These are phyloP conservation scores for Tulasnella sp. DNA, from an alignment of 768 basidiomycete species.

Conservation along the genomic window DNA sequence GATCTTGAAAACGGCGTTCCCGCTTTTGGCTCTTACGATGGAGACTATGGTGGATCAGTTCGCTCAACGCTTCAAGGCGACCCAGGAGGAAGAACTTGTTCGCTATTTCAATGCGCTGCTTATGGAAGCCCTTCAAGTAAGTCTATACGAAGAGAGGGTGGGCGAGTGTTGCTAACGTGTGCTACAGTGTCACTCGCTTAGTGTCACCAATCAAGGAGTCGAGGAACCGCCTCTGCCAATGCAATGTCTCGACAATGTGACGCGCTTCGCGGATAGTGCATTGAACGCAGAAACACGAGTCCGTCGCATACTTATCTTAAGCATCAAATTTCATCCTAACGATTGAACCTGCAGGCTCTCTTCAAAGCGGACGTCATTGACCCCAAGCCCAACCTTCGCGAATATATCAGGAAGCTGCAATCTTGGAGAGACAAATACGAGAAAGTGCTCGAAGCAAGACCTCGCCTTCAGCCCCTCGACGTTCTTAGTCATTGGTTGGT, in stretches of 20 bases:
- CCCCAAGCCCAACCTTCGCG: conserved; percentile 65
- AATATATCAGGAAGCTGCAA: conserved; percentile 84
- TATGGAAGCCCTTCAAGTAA: conserved; percentile 75
- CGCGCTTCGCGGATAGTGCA: conserved; percentile 27
- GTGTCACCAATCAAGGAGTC: conserved; percentile 21
- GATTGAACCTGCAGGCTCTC: conserved; percentile 44
- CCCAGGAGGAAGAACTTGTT: conserved; percentile 88
- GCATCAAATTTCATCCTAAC: not conserved
- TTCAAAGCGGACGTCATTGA: conserved; percentile 86
- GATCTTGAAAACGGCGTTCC: conserved; percentile 90
- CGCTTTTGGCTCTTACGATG: conserved; percentile 84
- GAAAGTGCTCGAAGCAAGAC: conserved; percentile 64
- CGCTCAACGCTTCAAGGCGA: conserved; percentile 73
- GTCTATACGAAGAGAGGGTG: conserved; percentile 13
- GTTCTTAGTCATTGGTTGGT: conserved; percentile 83
- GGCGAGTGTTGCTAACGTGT: not conserved
- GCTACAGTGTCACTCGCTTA: conserved; percentile 28
- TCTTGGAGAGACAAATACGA: conserved; percentile 91
- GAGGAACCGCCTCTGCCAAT: conserved; percentile 28
- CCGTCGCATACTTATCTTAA: not conserved
- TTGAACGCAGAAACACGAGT: conserved; percentile 19
- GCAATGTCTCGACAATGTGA: conserved; percentile 27
- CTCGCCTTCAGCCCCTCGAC: conserved; percentile 75
- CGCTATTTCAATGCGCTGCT: conserved; percentile 78
- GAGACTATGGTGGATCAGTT: conserved; percentile 98